These are phyloP conservation scores for Malassezia sp. DNA, from an alignment of 1,284 basidiomycete species.

Conservation along the genomic window DNA sequence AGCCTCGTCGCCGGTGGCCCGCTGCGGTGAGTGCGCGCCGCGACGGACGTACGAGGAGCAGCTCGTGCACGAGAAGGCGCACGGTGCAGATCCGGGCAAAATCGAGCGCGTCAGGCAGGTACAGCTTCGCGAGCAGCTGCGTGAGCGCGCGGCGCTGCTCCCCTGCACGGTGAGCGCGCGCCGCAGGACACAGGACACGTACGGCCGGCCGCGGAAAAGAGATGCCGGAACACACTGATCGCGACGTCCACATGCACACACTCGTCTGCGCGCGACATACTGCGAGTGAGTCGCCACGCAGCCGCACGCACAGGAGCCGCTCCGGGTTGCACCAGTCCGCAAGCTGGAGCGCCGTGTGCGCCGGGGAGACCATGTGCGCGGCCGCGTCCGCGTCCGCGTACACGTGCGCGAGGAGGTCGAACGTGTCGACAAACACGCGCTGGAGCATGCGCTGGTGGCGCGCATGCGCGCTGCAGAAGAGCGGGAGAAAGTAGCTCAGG, in stretches of 20 bases:
- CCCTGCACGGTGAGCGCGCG: slow-evolving; percentile 53
- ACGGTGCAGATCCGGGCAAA: slow-evolving; percentile 36
- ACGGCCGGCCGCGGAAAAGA: slow-evolving; percentile 40
- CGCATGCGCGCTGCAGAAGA: slow-evolving; percentile 75
- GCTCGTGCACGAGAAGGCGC: slow-evolving; percentile 18
- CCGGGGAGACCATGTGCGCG: slow-evolving; percentile 66
- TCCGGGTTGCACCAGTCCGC: slow-evolving; percentile 86
- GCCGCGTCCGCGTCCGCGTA: slow-evolving; percentile 65
- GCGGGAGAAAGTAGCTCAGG: slow-evolving; percentile 87
- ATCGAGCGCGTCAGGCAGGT: slow-evolving; percentile 60
- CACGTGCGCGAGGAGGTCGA: slow-evolving; percentile 48
- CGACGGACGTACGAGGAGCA: no score
- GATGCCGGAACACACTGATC: slow-evolving; percentile 58
- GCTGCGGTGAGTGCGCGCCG: no score
- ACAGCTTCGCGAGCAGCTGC: slow-evolving; percentile 66
- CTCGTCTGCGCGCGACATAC: slow-evolving; percentile 46
- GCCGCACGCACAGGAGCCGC: slow-evolving; percentile 61
- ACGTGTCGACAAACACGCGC: slow-evolving; percentile 52
- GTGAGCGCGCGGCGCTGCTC: slow-evolving; percentile 70
- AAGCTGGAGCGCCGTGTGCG: slow-evolving; percentile 71
- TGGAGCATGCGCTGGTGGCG: slow-evolving; percentile 69
- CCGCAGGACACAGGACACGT: no score
- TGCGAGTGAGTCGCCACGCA: slow-evolving; percentile 32
- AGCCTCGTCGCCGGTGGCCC: slow-evolving; percentile 51
- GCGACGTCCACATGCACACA: slow-evolving; percentile 68